Evolutionary conservation across 2,329 filamentous ascomycete genomes (phyloP).

Genomic region (Drechslerella dactyloides): DNA sequence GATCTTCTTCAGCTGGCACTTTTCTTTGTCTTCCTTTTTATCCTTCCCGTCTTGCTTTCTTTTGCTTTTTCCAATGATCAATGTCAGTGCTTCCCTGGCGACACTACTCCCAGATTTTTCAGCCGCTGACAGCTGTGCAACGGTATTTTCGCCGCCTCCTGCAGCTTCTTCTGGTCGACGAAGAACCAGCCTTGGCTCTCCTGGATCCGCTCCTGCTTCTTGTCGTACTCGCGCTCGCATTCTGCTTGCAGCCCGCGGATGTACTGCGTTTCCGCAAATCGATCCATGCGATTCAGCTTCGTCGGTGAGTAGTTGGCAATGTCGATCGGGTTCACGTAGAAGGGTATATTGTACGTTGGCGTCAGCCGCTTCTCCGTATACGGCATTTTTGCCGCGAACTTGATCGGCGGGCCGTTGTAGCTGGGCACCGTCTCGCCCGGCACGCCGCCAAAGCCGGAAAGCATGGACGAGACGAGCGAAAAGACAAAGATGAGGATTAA

Average conservation of each 20-base stretch:
- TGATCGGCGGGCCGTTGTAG: slow-evolving; percentile 70
- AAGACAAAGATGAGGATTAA: slow-evolving; percentile 88
- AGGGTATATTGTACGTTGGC: slow-evolving; percentile 74
- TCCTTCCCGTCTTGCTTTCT: slow-evolving; percentile 5
- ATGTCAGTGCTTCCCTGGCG: slow-evolving; percentile 14
- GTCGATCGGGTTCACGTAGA: slow-evolving; percentile 82
- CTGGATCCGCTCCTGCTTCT: slow-evolving; percentile 72
- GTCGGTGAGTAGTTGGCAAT: slow-evolving; percentile 71
- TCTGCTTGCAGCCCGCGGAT: slow-evolving; percentile 70
- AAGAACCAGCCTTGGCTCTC: slow-evolving; percentile 88
- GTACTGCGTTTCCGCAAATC: slow-evolving; percentile 75
- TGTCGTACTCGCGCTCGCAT: slow-evolving; percentile 75
- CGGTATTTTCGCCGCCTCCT: slow-evolving; percentile 66
- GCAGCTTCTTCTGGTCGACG: slow-evolving; percentile 78
- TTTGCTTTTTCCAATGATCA: slow-evolving; percentile 5
- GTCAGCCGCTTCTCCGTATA: slow-evolving; percentile 77
- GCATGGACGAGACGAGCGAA: slow-evolving; percentile 80
- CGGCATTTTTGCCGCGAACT: slow-evolving; percentile 74
- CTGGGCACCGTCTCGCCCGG: slow-evolving; percentile 60
- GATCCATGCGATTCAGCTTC: slow-evolving; percentile 77
- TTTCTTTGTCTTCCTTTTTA: too few relatives aligned
- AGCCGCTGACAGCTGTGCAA: slow-evolving; percentile 65
- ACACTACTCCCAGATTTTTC: slow-evolving; percentile 58
- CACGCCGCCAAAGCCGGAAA: slow-evolving; percentile 59
- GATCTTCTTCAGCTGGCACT: too few relatives aligned